Evolutionary conservation across 768 basidiomycete genomes (phyloP), one percentile per base, ranked within the genome.

Genomic region (Pleurotus sapidus): DNA sequence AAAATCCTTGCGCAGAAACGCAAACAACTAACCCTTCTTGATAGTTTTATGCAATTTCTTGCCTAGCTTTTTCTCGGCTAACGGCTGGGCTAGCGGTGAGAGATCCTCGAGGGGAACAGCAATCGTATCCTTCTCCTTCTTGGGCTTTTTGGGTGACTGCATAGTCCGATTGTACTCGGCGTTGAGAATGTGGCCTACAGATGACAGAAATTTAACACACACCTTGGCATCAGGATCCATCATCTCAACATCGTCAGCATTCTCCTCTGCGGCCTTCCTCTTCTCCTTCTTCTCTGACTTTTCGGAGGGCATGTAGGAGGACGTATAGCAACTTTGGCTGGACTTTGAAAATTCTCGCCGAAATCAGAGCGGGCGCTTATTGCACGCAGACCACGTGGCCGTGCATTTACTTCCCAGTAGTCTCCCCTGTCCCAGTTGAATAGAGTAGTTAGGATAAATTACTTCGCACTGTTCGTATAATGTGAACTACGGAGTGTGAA

Each of bases 21-120:
- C 27, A 23, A 8, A 23, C 34, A 57, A 58, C 71, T 46, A 42
- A 88, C 94, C 94, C 75, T 89, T 93, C 78, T 95, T 97, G 63
- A 98, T 89, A 5, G 90, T 89, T 73, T 95, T 95, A 78, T 98
- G 89, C 34, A 98, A 75, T 73, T 95, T 98, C 75, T 97, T 98
- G 42, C 89, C 74, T 25, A 98, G 81, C 74, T 98, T 99, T 77
- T 88, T 92, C 70, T 88, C 87, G 18, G 97, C 97, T 38, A 99
- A 77, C 5, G 97, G 97, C 62, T 87, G 86, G 5, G 97, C 97
- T 55, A 99, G 84, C n/a, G 95, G 94, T 4, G 93, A 93, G 37
- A 98, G 81, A 61, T 95, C 92, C 62, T 91, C 92, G 1, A 87
- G 60, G 2, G 88, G 80, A 42, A 94, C 84, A 15, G 77, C 70